Percentiles rank a stretch among this genome's conserved stretches.
These are phyloP conservation scores for Leccinum boreale DNA, from an alignment of 768 basidiomycete species.

Conservation along the genomic window DNA sequence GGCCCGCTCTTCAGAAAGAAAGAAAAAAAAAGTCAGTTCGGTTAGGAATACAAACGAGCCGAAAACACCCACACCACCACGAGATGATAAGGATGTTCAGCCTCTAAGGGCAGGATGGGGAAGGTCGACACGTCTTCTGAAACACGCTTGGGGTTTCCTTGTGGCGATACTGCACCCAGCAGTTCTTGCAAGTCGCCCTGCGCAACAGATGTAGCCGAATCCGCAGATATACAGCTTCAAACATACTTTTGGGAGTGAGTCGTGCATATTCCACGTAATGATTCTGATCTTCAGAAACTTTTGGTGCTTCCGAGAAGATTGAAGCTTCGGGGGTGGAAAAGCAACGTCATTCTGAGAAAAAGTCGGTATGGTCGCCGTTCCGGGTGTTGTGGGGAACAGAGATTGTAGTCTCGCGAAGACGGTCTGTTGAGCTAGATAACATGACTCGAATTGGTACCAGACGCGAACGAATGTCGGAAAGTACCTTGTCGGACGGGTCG, in stretches of 20 bases:
- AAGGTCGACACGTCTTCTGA: slow-evolving; percentile 30
- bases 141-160: slow-evolving; percentile 30
- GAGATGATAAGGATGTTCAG: slow-evolving; percentile 69
- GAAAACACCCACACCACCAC: slow-evolving; percentile 61
- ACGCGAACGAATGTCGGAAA: slow-evolving; percentile 3
- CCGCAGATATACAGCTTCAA: neutral
- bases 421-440: slow-evolving; percentile 33
- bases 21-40: slow-evolving; percentile 14
- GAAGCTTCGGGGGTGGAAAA: slow-evolving; percentile 22
- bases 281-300: slow-evolving; percentile 65
- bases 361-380: slow-evolving; percentile 16
- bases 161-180: slow-evolving; percentile 54
- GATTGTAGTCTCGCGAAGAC: slow-evolving; percentile 52
- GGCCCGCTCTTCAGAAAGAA: slow-evolving; percentile 48
- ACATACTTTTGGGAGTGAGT: slow-evolving; percentile 68
- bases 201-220: slow-evolving; percentile 1
- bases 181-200: slow-evolving; percentile 75
- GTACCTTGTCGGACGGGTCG: slow-evolving; percentile 21
- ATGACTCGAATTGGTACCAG: slow-evolving; percentile 2
- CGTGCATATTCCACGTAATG: slow-evolving; percentile 86
- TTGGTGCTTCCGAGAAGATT: slow-evolving; percentile 24
- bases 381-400: slow-evolving; percentile 42
- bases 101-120: slow-evolving; percentile 48
- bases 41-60: neutral
- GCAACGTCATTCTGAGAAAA: slow-evolving; percentile 19